Evolutionary conservation across 495 filamentous ascomycete genomes (phyloP).

Genomic region (Podospora tetraspora): DNA sequence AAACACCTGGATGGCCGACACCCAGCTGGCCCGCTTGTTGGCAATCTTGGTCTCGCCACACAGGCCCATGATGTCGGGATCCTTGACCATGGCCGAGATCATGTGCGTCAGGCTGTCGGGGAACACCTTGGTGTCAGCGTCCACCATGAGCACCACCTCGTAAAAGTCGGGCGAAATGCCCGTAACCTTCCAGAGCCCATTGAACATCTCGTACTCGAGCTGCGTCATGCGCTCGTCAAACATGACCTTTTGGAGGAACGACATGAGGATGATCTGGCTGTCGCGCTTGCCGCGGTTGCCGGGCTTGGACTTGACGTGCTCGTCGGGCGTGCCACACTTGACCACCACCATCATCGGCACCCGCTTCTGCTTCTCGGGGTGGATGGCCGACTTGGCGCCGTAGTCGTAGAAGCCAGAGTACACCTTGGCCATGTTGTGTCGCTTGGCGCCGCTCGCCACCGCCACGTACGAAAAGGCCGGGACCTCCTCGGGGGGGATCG

Average conservation of each 20-base stretch:
- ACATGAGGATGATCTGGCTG: slow-evolving; percentile 98
- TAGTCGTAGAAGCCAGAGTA: slow-evolving; percentile 99
- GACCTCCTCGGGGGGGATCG: slow-evolving; percentile 71
- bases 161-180: slow-evolving; percentile 98
- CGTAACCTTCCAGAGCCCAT: slow-evolving; percentile 96
- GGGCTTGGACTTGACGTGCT: slow-evolving; percentile 73
- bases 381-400: slow-evolving; percentile 70
- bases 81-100: slow-evolving; percentile 98
- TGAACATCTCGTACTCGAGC: slow-evolving; percentile 99
- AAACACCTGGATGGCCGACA: slow-evolving; percentile 99
- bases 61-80: slow-evolving; percentile 98
- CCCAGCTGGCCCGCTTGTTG: slow-evolving; percentile 92
- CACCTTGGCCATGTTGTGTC: slow-evolving; percentile 99
- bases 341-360: slow-evolving; percentile 99
- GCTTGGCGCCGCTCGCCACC: slow-evolving; percentile 90
- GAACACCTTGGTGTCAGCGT: slow-evolving; percentile 98
- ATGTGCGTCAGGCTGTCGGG: slow-evolving; percentile 97
- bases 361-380: slow-evolving; percentile 84
- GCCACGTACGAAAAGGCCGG: slow-evolving; percentile 92
- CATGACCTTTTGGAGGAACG: slow-evolving; percentile 99
- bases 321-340: slow-evolving; percentile 90
- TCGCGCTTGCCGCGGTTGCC: slow-evolving; percentile 98
- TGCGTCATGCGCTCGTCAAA: slow-evolving; percentile 99
- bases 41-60: slow-evolving; percentile 99
- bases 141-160: slow-evolving; percentile 96